These are phyloP conservation scores for Lachancea kluyveri DNA, from an alignment of 805 yeast species.

Conservation along the genomic window DNA sequence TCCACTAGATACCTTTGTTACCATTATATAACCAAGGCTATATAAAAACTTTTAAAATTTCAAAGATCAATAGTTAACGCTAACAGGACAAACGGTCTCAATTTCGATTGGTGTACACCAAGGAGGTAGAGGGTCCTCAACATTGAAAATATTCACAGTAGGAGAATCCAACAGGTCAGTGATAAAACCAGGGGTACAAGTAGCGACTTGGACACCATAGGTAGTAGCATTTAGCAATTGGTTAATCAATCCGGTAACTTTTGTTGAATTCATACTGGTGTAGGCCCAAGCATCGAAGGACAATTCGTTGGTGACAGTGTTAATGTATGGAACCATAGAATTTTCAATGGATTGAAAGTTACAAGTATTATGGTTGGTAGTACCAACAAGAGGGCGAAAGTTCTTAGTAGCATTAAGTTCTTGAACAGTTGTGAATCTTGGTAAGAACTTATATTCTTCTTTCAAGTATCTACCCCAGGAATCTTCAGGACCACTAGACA, in stretches of 20 bases:
- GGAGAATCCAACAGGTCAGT: slow-evolving; percentile 11
- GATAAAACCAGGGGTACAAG: slow-evolving; percentile 11
- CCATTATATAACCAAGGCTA: too few relatives aligned
- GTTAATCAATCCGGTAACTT: slow-evolving; percentile 9
- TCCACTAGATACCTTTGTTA: too few relatives aligned
- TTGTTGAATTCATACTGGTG: slow-evolving; percentile 8
- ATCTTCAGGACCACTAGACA: slow-evolving; percentile 8
- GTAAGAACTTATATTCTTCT: slow-evolving; percentile 10
- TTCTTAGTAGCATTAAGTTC: slow-evolving; percentile 12
- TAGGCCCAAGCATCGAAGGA: slow-evolving; percentile 11
- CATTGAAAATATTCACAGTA: slow-evolving; percentile 12
- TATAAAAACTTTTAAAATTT: too few relatives aligned
- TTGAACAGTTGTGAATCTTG: slow-evolving; percentile 13
- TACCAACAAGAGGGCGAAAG: slow-evolving; percentile 10
- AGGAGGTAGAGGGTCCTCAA: slow-evolving; percentile 10
- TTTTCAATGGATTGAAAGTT: slow-evolving; percentile 11
- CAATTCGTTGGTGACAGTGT: slow-evolving; percentile 13
- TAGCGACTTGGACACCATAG: slow-evolving; percentile 14
- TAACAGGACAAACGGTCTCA: slow-evolving; percentile 9
- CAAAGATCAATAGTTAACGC: slow-evolving; percentile 1
- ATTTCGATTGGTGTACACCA: slow-evolving; percentile 11
- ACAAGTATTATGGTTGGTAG: slow-evolving; percentile 12
- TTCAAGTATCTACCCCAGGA: slow-evolving; percentile 13
- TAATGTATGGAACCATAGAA: slow-evolving; percentile 10
- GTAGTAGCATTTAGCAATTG: slow-evolving; percentile 12